Conservation (phyloP, 2,329 filamentous ascomycete genomes). For the Phaeosphaeria sp. region DNA sequence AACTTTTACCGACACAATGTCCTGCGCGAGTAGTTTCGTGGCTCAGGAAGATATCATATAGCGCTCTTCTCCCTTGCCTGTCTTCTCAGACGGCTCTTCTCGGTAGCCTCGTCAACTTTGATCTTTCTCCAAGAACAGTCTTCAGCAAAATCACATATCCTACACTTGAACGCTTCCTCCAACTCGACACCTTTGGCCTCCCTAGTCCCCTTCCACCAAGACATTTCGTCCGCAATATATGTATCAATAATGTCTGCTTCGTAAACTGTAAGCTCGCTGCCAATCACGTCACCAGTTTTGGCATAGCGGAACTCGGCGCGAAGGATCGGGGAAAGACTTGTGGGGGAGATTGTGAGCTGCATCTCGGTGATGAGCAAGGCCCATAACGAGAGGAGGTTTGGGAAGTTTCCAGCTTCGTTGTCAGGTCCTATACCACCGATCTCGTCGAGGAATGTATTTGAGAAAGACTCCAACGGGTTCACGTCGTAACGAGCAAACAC, state of each 20-base stretch:
- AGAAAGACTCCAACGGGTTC: constrained; percentile 70
- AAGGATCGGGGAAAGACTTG: constrained; percentile 56
- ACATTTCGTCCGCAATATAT: constrained; percentile 74
- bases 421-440: constrained; percentile 64
- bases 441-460: constrained; percentile 79
- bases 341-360: constrained; percentile 59
- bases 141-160: constrained; percentile 81
- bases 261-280: constrained; percentile 68
- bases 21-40: too few relatives aligned
- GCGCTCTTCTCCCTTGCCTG: constrained; percentile 31
- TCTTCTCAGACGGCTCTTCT: constrained; percentile 40
- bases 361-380: constrained; percentile 68
- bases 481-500: constrained; percentile 77
- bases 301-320: constrained; percentile 62
- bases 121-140: constrained; percentile 77
- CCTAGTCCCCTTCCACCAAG: constrained; percentile 87
- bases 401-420: constrained; percentile 62
- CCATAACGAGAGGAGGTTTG: constrained; percentile 67
- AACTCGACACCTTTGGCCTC: constrained; percentile 76
- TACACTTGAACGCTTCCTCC: constrained; percentile 88
- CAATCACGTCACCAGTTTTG: constrained; percentile 59
- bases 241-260: constrained; percentile 67
- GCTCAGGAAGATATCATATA: neutral
- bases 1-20: too few relatives aligned
- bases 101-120: constrained; percentile 68